A percentile compares a stretch with the other conserved stretches of the same genome.
Conservation (phyloP, 1,139 yeast genomes). For the Zygosaccharomyces sapae region DNA sequence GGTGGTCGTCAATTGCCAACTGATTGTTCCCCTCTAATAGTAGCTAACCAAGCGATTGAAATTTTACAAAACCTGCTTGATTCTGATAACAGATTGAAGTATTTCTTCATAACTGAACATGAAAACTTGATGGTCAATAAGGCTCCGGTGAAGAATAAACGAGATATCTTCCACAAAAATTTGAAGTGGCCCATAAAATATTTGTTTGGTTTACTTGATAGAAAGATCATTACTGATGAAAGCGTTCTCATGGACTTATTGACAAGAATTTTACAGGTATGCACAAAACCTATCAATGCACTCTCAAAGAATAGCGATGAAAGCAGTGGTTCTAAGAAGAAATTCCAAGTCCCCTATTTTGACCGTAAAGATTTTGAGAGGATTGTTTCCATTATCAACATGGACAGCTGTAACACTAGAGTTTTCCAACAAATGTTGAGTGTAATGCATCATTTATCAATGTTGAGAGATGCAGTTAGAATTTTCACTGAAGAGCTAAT, state of each 20-base stretch:
- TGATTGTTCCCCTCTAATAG: slow-evolving; percentile 62
- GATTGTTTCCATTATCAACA: slow-evolving; percentile 65
- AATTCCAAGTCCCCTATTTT: slow-evolving; percentile 58
- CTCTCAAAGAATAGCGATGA: slow-evolving; percentile 40
- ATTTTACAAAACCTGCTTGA: slow-evolving; percentile 70
- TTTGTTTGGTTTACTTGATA: slow-evolving; percentile 59
- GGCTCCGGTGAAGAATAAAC: slow-evolving; percentile 33
- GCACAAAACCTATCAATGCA: slow-evolving; percentile 66
- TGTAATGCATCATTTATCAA: slow-evolving; percentile 74
- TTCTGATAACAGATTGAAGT: slow-evolving; percentile 63
- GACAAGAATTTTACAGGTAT: slow-evolving; percentile 69
- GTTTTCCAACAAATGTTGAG: slow-evolving; percentile 83
- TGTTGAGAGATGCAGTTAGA: slow-evolving; percentile 56
- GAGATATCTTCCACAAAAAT: slow-evolving; percentile 42
- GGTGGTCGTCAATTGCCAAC: slow-evolving; percentile 45
- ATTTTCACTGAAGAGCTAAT: slow-evolving; percentile 69
- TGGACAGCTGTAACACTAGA: slow-evolving; percentile 80
- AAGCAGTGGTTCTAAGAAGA: slow-evolving; percentile 27
- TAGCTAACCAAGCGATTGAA: slow-evolving; percentile 76
- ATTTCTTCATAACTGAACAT: slow-evolving; percentile 77
- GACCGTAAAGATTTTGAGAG: slow-evolving; percentile 60
- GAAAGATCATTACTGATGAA: slow-evolving; percentile 62
- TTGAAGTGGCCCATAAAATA: slow-evolving; percentile 70
- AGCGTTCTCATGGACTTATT: slow-evolving; percentile 71
- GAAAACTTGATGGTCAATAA: slow-evolving; percentile 56